Conservation (phyloP, 2,329 filamentous ascomycete genomes). For the Triangularia setosa region DNA sequence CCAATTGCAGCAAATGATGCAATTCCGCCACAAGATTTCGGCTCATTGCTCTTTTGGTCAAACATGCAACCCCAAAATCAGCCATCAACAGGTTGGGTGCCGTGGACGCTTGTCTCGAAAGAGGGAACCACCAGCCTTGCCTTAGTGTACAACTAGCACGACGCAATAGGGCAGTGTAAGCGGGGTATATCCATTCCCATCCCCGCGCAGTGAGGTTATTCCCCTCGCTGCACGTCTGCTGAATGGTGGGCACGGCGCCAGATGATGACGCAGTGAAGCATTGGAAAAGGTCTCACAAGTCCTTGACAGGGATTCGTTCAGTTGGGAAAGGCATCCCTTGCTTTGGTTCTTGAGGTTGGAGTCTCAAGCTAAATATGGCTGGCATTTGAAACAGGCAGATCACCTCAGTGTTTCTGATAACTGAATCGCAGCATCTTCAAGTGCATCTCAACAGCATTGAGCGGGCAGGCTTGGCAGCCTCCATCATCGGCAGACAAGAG, state of each 20-base stretch:
- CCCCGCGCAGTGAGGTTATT: not conserved
- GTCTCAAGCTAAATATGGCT: not conserved
- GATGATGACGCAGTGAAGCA: conserved; percentile 13
- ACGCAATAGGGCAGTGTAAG: not conserved
- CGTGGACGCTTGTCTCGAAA: not conserved
- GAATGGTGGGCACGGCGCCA: conserved; percentile 7
- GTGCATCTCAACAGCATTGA: no score
- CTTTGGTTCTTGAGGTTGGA: not conserved
- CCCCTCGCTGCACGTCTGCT: not conserved
- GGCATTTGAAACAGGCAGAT: not conserved
- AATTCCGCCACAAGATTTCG: not conserved
- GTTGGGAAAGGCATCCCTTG: not conserved
- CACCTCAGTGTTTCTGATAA: no score
- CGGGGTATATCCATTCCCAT: not conserved
- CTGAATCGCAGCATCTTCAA: no score
- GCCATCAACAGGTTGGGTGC: conserved; percentile 1
- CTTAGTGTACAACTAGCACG: not conserved
- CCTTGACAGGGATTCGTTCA: conserved; percentile 9
- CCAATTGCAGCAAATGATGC: conserved; percentile 8
- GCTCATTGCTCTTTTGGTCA: not conserved
- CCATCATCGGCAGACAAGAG: not conserved
- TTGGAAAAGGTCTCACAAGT: not conserved
- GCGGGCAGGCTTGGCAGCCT: not conserved
- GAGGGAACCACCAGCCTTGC: not conserved
- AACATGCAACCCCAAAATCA: not conserved